Conservation (phyloP, 2,329 filamentous ascomycete species). For the Calonectria pseudoturangicola region DNA sequence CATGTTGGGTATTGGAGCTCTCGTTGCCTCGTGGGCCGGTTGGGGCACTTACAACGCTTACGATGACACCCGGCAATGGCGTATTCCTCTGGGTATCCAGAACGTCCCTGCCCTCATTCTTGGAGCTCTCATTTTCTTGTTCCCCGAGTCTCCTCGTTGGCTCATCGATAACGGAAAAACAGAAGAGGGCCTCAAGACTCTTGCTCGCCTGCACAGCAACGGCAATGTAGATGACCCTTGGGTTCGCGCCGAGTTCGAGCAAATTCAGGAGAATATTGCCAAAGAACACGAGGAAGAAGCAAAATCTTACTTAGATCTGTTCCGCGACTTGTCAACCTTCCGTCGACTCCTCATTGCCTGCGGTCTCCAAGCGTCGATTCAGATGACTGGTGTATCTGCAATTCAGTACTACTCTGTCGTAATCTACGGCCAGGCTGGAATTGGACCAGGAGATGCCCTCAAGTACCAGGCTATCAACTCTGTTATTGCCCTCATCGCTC, state of each 20-base stretch:
- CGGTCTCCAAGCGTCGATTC: constrained; percentile 80
- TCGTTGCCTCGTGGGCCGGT: constrained; percentile 83
- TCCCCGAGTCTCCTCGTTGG: constrained; percentile 85
- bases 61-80: constrained; percentile 56
- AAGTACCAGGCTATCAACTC: constrained; percentile 85
- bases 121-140: constrained; percentile 77
- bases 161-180: constrained; percentile 80
- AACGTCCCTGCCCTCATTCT: constrained; percentile 79
- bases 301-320: constrained; percentile 81
- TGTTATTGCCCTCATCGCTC: constrained; percentile 80
- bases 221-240: constrained; percentile 79
- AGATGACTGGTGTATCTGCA: constrained; percentile 84
- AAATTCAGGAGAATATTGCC: constrained; percentile 79
- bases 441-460: constrained; percentile 77
- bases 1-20: constrained; percentile 84
- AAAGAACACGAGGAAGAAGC: constrained; percentile 81
- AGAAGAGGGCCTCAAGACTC: constrained; percentile 77
- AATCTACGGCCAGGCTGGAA: constrained; percentile 82
- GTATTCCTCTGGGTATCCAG: constrained; percentile 76
- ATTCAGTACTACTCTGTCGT: constrained; percentile 83
- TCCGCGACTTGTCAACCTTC: constrained; percentile 76
- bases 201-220: constrained; percentile 81
- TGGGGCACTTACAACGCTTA: constrained; percentile 66
- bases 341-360: constrained; percentile 83
- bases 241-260: constrained; percentile 82